Conservation (phyloP, 441 rosid genomes). For the Pelargonium australe region DNA sequence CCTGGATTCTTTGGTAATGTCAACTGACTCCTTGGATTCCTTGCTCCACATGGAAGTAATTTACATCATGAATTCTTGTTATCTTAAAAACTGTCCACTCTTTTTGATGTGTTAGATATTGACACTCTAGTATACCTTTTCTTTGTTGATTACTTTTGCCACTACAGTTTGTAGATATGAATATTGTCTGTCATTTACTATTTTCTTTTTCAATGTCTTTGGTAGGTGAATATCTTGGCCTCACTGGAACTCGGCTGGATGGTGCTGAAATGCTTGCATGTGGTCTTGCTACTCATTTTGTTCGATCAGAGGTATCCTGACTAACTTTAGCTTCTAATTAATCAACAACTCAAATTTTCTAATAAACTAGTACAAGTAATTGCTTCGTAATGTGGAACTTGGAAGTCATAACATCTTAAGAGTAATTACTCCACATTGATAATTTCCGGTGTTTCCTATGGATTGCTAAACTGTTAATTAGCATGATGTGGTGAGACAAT, state of each 20-base stretch:
- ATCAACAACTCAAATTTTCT: background rate
- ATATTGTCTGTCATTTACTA: background rate
- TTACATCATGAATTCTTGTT: background rate
- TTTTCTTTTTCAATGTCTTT: slow-evolving; percentile 12
- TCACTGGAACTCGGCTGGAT: slow-evolving; percentile 74
- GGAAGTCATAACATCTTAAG: background rate
- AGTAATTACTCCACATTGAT: too few species aligned
- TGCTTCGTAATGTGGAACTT: background rate
- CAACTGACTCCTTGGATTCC: background rate
- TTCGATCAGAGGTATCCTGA: slow-evolving; percentile 49
- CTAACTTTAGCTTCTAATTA: slow-evolving; percentile 5
- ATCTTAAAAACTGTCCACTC: background rate
- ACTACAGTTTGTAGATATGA: background rate
- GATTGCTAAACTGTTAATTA: background rate
- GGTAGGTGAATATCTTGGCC: slow-evolving; percentile 78
- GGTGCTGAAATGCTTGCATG: slow-evolving; percentile 81
- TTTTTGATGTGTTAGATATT: background rate
- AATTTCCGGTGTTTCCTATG: background rate
- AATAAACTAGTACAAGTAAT: background rate
- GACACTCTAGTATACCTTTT: background rate
- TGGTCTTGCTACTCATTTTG: slow-evolving; percentile 86
- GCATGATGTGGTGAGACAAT: background rate
- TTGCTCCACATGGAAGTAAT: background rate
- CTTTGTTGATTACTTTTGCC: background rate
- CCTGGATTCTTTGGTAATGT: slow-evolving; percentile 80